phyloP scores from a whole-genome alignment of 208 protist genomes.

The Leishmania guyanensis region DNA sequence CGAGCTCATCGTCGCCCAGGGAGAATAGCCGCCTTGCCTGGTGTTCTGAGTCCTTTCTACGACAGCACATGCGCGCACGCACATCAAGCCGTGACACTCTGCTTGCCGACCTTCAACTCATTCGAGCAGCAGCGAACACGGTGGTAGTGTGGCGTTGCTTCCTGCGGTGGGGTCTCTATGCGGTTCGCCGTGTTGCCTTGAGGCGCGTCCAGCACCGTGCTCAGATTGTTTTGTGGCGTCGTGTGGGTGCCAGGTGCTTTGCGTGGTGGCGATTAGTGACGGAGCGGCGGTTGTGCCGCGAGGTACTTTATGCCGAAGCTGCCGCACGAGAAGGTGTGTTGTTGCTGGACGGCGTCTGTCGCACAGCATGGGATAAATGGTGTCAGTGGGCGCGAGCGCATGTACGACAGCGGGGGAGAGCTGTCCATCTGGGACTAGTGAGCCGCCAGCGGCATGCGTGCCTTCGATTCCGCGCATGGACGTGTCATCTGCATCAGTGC shows the following conservation, averaged over 20 bases:
- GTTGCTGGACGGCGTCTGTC: constrained; percentile 16
- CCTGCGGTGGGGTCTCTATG: constrained; percentile 24
- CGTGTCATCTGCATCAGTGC: not conserved
- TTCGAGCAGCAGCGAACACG: constrained; percentile 17
- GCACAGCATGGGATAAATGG: constrained; percentile 18
- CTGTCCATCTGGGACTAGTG: constrained; percentile 11
- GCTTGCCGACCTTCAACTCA: constrained; percentile 20
- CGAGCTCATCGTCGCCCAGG: not conserved
- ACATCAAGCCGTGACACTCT: not conserved
- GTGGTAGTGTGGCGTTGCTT: constrained; percentile 11
- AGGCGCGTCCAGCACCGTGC: constrained; percentile 14
- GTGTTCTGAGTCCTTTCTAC: not conserved
- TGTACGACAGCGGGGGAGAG: constrained; percentile 1
- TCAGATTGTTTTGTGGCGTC: constrained; percentile 10
- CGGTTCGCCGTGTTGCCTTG: constrained; percentile 18
- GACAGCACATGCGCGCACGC: not conserved
- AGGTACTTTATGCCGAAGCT: constrained; percentile 22
- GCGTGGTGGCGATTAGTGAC: constrained; percentile 32
- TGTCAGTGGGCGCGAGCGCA: constrained; percentile 11
- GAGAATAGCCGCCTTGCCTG: not conserved
- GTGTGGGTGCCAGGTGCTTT: constrained; percentile 26
- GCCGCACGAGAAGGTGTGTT: constrained; percentile 4
- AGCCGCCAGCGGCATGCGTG: constrained; percentile 26
- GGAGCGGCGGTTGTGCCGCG: constrained; percentile 26
- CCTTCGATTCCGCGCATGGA: constrained; percentile 10